These are phyloP conservation scores for Boletus hoseneyae DNA, from an alignment of 1,284 basidiomycete genomes.

Conservation along the genomic window DNA sequence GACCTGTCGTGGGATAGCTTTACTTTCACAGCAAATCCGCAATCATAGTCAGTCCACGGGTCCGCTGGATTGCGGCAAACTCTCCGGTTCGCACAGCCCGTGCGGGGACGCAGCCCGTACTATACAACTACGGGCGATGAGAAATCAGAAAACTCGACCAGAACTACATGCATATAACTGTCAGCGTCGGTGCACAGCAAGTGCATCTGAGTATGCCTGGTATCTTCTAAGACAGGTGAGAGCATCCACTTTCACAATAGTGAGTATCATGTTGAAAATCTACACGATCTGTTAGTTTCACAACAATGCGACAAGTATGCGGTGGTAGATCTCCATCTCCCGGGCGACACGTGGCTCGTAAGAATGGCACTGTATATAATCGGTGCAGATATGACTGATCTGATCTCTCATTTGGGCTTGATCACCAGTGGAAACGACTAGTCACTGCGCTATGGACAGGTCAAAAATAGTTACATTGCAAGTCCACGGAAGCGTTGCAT, in stretches of 20 bases:
- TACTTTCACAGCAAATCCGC: background rate
- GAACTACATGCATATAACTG: slow-evolving; percentile 12
- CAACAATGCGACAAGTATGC: slow-evolving; percentile 18
- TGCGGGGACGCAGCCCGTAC: slow-evolving; percentile 21
- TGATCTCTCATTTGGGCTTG: slow-evolving; percentile 17
- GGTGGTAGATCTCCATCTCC: slow-evolving; percentile 15
- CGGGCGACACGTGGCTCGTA: slow-evolving; percentile 21
- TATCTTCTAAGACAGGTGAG: background rate
- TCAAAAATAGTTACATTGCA: slow-evolving; percentile 19
- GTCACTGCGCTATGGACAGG: slow-evolving; percentile 6
- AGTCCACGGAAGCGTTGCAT: slow-evolving; percentile 5
- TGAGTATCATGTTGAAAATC: background rate
- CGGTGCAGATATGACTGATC: slow-evolving; percentile 15
- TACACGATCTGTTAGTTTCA: slow-evolving; percentile 5
- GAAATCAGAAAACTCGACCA: slow-evolving; percentile 20
- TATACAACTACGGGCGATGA: slow-evolving; percentile 22
- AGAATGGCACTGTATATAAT: slow-evolving; percentile 5
- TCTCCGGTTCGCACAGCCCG: slow-evolving; percentile 20
- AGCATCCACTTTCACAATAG: background rate
- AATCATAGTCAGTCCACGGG: slow-evolving; percentile 3
- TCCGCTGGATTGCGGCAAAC: background rate
- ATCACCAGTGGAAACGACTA: slow-evolving; percentile 28
- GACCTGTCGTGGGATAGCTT: background rate
- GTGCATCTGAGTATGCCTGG: background rate
- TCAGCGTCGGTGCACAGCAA: slow-evolving; percentile 24